Percentiles rank a stretch among this genome's conserved stretches.
Conservation (phyloP, 2,329 filamentous ascomycete species). For the Ceratocystis harringtonii region DNA sequence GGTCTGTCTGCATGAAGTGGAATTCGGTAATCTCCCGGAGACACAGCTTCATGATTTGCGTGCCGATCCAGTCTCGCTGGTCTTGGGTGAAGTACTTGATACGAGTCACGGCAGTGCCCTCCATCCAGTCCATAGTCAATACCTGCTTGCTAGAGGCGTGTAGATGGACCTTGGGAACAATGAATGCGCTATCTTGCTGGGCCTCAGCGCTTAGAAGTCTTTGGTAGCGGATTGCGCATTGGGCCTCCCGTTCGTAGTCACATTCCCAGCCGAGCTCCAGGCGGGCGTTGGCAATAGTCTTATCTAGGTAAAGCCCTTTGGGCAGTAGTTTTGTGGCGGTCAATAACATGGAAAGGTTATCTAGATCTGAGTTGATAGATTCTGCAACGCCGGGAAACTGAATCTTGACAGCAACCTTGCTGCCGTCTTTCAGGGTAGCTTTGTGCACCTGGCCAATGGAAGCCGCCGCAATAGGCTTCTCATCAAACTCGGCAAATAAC, state of each 20-base stretch:
- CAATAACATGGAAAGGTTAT: conserved; percentile 79
- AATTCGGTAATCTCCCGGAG: conserved; percentile 89
- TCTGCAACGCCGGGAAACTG: conserved; percentile 93
- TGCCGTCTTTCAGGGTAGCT: conserved; percentile 59
- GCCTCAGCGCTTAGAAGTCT: conserved; percentile 41
- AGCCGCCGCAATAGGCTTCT: conserved; percentile 82
- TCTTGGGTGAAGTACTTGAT: conserved; percentile 59
- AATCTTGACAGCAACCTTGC: conserved; percentile 81
- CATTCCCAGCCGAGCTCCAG: conserved; percentile 93
- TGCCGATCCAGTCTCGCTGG: conserved; percentile 91
- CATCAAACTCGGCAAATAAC: conserved; percentile 71
- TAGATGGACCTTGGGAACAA: conserved; percentile 60
- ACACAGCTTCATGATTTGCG: conserved; percentile 80
- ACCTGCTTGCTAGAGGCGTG: conserved; percentile 77
- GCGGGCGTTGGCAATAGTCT: conserved; percentile 90
- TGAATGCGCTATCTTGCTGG: conserved; percentile 54
- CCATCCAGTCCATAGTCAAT: conserved; percentile 84
- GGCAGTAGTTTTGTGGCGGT: conserved; percentile 82
- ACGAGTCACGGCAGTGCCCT: conserved; percentile 73
- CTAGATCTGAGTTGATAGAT: conserved; percentile 92
- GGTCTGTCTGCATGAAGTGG: conserved; percentile 97
- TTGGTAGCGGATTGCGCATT: conserved; percentile 62
- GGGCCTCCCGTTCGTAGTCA: conserved; percentile 80
- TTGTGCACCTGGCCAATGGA: conserved; percentile 95
- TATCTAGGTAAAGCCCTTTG: conserved; percentile 84